phyloP scores from a whole-genome alignment of 345 rosid species.

The Moricandia moricandioides region DNA sequence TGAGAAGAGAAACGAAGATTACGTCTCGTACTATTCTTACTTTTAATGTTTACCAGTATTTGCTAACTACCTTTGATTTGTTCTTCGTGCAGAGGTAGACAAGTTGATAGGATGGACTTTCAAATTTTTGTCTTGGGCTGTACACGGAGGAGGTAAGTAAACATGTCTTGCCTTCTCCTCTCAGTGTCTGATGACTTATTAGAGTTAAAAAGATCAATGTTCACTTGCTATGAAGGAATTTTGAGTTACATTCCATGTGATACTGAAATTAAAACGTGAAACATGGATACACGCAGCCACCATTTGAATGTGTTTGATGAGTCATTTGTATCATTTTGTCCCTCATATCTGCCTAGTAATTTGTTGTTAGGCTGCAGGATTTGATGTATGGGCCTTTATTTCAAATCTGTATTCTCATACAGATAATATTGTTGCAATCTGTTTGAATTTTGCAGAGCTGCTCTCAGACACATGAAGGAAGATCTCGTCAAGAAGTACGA shows the following conservation, averaged over 20 bases:
- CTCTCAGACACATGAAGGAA: conserved; percentile 84
- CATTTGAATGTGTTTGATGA: not conserved
- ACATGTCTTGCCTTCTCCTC: not conserved
- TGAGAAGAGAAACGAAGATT: conserved; percentile 1
- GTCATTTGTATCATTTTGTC: not conserved
- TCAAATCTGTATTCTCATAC: not conserved
- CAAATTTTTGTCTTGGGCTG: conserved; percentile 74
- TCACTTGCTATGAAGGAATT: conserved; percentile 6
- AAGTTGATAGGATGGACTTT: conserved; percentile 72
- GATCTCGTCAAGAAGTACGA: conserved; percentile 86
- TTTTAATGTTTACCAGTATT: not conserved
- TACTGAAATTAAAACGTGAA: not conserved
- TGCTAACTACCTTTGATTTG: conserved; percentile 21
- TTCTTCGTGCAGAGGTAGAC: conserved; percentile 60
- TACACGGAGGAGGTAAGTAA: conserved; percentile 74
- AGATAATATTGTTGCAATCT: not conserved
- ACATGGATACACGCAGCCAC: not conserved
- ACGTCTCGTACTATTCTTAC: not conserved
- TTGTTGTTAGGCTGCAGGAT: not conserved
- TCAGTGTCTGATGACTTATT: not conserved
- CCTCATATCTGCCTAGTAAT: not conserved
- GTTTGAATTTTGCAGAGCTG: conserved; percentile 55
- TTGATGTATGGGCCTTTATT: not conserved
- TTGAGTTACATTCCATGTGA: not conserved
- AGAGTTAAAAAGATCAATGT: not conserved